phyloP scores from a whole-genome alignment of 2,329 filamentous ascomycete species.

The Aspergillus viridinutans region DNA sequence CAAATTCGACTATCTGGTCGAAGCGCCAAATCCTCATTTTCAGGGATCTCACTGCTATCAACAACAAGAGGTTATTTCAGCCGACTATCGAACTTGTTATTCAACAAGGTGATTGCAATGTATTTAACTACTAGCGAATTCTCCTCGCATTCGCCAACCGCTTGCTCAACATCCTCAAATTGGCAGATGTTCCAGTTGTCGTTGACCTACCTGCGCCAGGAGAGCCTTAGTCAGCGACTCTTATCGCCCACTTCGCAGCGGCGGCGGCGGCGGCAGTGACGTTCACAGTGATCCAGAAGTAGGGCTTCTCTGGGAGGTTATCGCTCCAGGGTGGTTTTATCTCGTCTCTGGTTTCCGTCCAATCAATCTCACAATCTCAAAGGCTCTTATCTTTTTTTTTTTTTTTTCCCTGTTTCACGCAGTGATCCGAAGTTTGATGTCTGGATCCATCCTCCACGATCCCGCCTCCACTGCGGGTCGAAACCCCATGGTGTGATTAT shows the following conservation, averaged over 20 bases:
- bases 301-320: background rate
- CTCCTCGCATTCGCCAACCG: background rate
- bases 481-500: background rate
- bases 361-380: background rate
- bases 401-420: background rate
- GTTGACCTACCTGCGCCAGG: background rate
- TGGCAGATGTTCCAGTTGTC: background rate
- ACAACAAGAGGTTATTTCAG: background rate
- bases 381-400: background rate
- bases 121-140: background rate
- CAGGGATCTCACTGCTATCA: background rate
- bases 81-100: background rate
- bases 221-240: background rate
- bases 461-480: background rate
- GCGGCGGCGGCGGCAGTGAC: background rate
- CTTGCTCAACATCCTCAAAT: background rate
- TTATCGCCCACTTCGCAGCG: background rate
- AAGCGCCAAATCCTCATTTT: background rate
- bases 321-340: background rate
- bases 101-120: background rate
- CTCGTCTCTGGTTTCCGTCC: background rate
- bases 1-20: background rate
- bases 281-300: background rate
- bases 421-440: background rate
- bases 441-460: background rate